Percentiles rank a stretch among this genome's conserved stretches.
These are phyloP conservation scores for Thalassiosira ordinaria DNA, from an alignment of 352 stramenopile genomes.

Conservation along the genomic window DNA sequence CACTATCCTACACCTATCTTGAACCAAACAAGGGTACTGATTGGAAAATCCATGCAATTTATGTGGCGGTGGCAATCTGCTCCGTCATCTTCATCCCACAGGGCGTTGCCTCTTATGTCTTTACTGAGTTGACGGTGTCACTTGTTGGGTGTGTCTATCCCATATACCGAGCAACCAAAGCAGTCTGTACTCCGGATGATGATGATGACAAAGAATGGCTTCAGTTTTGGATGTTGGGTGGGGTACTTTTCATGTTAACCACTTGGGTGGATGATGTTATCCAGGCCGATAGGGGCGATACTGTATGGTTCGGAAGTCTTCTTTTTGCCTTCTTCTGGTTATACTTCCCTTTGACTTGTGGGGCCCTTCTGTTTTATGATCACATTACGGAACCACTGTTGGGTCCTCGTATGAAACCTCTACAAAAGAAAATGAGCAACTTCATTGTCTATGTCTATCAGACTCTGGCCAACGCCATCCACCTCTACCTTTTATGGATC, in stretches of 20 bases:
- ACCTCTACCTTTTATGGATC: conserved; percentile 63
- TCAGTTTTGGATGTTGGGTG: conserved; percentile 58
- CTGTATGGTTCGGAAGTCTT: conserved; percentile 37
- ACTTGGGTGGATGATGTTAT: conserved; percentile 70
- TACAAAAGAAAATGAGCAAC: conserved; percentile 59
- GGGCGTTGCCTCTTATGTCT: conserved; percentile 30
- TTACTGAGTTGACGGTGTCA: conserved; percentile 43
- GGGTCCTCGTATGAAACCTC: conserved; percentile 42
- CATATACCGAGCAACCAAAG: conserved; percentile 63
- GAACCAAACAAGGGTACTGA: conserved; percentile 24
- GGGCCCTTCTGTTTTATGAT: conserved; percentile 66
- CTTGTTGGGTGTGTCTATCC: conserved; percentile 67
- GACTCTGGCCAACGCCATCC: conserved; percentile 55
- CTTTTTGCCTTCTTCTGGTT: conserved; percentile 68
- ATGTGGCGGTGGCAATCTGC: conserved; percentile 23
- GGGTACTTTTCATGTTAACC: conserved; percentile 62
- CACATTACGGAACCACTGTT: conserved; percentile 65
- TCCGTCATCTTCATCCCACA: conserved; percentile 33
- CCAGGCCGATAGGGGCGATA: conserved; percentile 19
- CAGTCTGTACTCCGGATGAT: conserved; percentile 57
- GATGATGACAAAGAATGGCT: conserved; percentile 70
- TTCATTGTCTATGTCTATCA: conserved; percentile 53
- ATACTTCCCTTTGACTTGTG: conserved; percentile 61
- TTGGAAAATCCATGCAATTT: conserved; percentile 25
- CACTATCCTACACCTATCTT: conserved; percentile 45